Conservation (phyloP, 176 grass and related monocot genomes). For the Rhynchospora breviuscula region DNA sequence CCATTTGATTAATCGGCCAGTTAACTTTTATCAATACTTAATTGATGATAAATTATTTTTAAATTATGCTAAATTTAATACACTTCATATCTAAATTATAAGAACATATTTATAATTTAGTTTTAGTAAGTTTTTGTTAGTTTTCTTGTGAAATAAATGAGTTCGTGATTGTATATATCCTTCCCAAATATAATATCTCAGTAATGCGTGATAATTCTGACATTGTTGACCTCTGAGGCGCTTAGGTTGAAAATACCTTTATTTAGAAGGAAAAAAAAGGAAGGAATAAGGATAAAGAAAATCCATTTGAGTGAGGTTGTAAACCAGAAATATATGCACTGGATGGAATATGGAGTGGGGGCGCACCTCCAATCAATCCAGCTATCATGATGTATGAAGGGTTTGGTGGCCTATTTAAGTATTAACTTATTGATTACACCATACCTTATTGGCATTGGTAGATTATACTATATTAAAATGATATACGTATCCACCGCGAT, state of each 20-base stretch:
- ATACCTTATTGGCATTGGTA: not conserved
- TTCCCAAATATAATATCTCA: too few species aligned
- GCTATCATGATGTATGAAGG: slow-evolving; percentile 13
- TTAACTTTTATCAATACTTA: too few species aligned
- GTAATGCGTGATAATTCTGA: not conserved
- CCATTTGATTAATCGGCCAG: too few species aligned
- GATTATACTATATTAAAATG: not conserved
- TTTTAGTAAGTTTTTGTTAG: not conserved
- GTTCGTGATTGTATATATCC: not conserved
- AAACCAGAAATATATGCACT: slow-evolving; percentile 2
- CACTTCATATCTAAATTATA: not conserved
- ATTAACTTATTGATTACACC: slow-evolving; percentile 6
- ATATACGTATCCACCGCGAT: not conserved
- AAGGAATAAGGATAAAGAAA: not conserved
- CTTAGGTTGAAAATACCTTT: not conserved
- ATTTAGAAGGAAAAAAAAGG: not conserved
- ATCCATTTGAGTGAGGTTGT: not conserved
- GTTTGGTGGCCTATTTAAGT: slow-evolving; percentile 1
- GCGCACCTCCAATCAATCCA: slow-evolving; percentile 17
- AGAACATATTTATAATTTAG: not conserved
- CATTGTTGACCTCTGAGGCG: not conserved
- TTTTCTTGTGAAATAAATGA: not conserved
- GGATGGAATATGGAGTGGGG: slow-evolving; percentile 13
- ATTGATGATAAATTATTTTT: too few species aligned
- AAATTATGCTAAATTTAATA: too few species aligned